Evolutionary conservation across 192 early-diverging fungal genomes (phyloP).

Genomic region (Coemansia sp.): DNA sequence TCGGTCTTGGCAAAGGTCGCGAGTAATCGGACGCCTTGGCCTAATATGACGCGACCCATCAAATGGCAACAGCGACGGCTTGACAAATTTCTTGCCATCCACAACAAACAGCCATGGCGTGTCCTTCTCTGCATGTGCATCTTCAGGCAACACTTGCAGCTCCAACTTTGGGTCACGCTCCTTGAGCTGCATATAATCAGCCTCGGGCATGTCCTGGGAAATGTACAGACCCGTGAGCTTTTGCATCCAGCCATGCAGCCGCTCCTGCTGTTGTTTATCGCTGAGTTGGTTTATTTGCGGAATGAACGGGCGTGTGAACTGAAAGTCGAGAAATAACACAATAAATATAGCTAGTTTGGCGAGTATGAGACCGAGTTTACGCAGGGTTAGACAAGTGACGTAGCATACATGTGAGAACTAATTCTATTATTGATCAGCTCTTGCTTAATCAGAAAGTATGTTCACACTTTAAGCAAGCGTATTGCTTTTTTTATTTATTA

Average conservation of each 20-base stretch:
- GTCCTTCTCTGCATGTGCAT: not conserved
- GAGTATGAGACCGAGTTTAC: not conserved
- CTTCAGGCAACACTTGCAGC: conserved; percentile 1
- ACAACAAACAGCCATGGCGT: not conserved
- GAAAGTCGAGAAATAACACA: conserved; percentile 29
- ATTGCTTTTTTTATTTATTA: not conserved
- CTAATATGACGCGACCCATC: not conserved
- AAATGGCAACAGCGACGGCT: not conserved
- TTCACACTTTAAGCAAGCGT: too few relatives aligned
- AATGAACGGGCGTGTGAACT: not conserved
- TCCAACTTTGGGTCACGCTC: not conserved
- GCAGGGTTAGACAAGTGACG: not conserved
- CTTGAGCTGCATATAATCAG: not conserved
- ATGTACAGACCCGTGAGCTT: not conserved
- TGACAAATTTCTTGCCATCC: not conserved
- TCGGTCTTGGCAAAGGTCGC: conserved; percentile 31
- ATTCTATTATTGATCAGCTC: not conserved
- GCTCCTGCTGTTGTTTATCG: not conserved
- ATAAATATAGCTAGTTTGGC: conserved; percentile 19
- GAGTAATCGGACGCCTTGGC: conserved; percentile 15
- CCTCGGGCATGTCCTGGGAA: not conserved
- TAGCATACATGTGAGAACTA: not conserved
- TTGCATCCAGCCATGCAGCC: not conserved
- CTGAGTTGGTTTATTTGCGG: not conserved
- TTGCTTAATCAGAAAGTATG: too few relatives aligned